Evolutionary conservation across 768 basidiomycete species (phyloP).

Genomic region (Mycena rosella): DNA sequence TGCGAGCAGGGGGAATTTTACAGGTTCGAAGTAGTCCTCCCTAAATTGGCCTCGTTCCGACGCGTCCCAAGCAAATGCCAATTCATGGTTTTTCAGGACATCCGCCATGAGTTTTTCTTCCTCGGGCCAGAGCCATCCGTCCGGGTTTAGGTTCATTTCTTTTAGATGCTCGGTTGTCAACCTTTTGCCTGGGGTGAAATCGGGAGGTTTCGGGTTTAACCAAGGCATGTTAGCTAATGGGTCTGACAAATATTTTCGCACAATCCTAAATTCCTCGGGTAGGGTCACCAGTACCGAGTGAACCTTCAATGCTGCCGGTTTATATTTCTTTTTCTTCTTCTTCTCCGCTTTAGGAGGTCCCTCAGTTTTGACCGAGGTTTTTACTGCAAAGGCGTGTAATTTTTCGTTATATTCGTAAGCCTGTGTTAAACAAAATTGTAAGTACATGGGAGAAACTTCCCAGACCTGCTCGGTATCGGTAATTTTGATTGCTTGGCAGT

Average conservation of each 20-base stretch:
- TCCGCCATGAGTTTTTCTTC: too few species aligned
- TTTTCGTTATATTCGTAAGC: not conserved
- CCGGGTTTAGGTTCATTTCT: too few species aligned
- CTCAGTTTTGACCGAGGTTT: not conserved
- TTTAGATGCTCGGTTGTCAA: too few species aligned
- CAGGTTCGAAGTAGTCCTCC: slow-evolving; percentile 39
- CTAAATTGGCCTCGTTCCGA: not conserved
- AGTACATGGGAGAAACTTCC: too few species aligned
- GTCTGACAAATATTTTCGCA: not conserved
- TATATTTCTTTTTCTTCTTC: slow-evolving; percentile 11
- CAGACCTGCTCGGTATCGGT: not conserved
- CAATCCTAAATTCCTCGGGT: slow-evolving; percentile 1
- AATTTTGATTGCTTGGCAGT: not conserved
- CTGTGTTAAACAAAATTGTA: not conserved
- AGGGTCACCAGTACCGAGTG: not conserved
- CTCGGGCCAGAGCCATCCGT: too few species aligned
- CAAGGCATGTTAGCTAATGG: not conserved
- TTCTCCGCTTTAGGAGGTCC: not conserved
- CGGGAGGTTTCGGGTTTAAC: too few species aligned
- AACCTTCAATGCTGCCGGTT: too few species aligned
- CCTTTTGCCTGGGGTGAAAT: too few species aligned
- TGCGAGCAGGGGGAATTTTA: slow-evolving; percentile 43
- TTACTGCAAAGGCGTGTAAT: too few species aligned
- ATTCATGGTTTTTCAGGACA: too few species aligned
- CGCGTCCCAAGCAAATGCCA: not conserved